Evolutionary conservation across 23 red algal genomes (phyloP).

Genomic region (Gracilaria domingensis): DNA sequence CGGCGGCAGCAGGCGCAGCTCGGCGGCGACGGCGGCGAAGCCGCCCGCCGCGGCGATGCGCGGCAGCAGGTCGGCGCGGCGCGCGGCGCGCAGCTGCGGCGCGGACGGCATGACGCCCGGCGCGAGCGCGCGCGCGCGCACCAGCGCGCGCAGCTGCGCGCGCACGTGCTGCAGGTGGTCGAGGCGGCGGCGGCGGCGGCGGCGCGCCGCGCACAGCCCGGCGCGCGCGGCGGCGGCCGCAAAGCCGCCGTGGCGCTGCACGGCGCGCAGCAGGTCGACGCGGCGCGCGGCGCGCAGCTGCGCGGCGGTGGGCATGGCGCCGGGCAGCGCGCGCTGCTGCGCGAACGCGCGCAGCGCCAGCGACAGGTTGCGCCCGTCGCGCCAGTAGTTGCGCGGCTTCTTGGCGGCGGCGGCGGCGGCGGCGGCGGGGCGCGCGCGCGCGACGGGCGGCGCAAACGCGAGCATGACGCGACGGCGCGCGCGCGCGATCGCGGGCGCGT

Average conservation of each 20-base stretch:
- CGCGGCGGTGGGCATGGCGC: slow-evolving; percentile 69
- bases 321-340: neutral
- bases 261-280: slow-evolving; percentile 60
- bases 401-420: neutral
- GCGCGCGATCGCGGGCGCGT: neutral
- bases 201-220: neutral
- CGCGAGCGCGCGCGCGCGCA: neutral
- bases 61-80: neutral
- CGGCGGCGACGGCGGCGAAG: slow-evolving; percentile 9
- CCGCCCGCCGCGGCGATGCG: slow-evolving; percentile 24
- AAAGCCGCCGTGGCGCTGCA: slow-evolving; percentile 70
- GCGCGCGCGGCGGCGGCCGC: neutral
- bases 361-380: neutral
- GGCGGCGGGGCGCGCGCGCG: neutral
- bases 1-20: neutral
- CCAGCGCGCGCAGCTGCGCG: neutral
- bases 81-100: neutral
- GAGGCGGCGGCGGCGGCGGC: neutral
- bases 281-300: slow-evolving; percentile 56
- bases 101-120: slow-evolving; percentile 25
- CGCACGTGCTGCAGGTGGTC: neutral
- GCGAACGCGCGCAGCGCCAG: slow-evolving; percentile 1
- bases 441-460: neutral
- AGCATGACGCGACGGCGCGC: neutral
- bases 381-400: slow-evolving; percentile 39